These are phyloP conservation scores for Vaccinium darrowii DNA, from an alignment of 148 eudicot genomes.

Conservation along the genomic window DNA sequence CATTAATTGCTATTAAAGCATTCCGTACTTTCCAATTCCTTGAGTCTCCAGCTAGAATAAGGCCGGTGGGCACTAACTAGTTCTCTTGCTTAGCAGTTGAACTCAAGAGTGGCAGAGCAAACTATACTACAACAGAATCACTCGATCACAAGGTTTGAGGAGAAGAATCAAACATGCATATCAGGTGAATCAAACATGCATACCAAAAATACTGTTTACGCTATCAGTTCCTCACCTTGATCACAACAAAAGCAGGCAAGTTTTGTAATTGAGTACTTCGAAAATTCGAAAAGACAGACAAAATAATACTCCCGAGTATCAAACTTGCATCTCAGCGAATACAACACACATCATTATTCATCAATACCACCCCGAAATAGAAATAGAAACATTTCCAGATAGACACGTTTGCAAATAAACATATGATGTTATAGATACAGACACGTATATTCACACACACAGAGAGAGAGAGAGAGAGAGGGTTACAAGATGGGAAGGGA, in stretches of 20 bases:
- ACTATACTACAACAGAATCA: too few relatives aligned
- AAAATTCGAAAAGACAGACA: neutral
- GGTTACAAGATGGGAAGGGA: constrained; percentile 22
- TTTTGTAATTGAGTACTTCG: neutral
- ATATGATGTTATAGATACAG: neutral
- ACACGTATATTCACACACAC: too few relatives aligned
- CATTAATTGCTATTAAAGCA: neutral
- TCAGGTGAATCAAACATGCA: too few relatives aligned
- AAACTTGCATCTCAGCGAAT: neutral
- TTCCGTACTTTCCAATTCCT: neutral
- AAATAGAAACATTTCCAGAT: neutral
- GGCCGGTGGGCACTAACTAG: neutral
- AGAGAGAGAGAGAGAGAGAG: constrained; percentile 12
- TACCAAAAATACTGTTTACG: neutral
- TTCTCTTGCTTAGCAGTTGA: neutral
- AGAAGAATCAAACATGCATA: neutral
- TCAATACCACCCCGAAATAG: neutral
- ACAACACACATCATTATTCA: neutral
- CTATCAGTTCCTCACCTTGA: neutral
- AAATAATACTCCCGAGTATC: neutral
- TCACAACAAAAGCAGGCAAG: neutral
- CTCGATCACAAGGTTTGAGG: neutral
- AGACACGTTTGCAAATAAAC: too few relatives aligned
- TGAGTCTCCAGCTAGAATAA: neutral
- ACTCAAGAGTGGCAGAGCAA: neutral